Base-by-base conservation (phyloP, 2,329 filamentous ascomycete genomes). In the Penicillium sp. region DNA sequence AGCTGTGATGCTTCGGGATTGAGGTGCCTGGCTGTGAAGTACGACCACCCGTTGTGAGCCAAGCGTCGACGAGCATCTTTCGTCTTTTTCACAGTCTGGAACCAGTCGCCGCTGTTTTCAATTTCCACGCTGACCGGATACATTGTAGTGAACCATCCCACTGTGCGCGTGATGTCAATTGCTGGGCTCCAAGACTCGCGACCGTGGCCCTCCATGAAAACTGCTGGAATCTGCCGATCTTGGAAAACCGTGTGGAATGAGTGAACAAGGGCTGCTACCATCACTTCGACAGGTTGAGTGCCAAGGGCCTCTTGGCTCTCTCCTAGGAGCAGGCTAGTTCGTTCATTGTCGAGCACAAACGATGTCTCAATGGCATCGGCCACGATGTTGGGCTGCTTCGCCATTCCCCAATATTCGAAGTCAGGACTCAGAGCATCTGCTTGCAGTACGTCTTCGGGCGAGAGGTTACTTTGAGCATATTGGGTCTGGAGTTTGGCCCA, bases 191-290 rank as follows among this genome's bases (percentile, higher is more conserved):
- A 34, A 7, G 51, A 31, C 45, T 54, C 51, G 6, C 51, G 45
- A 14, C 51, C 51, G 16, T 54, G 51, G 41, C 51, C 40, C 38
- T 54, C 51, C 10, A 41, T 31, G 13, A 52, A 52, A 3, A 52
- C 24, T 2, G 42, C n/a, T 21, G 49, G 49, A 7, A 27, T 5
- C 13, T 22, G n/a, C 2, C 49, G 42, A 41, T 46, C 42, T 13
- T 11, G 32, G 9, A 52, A 52, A 14, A 32, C 24, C 13, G 40
- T 5, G 8, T 10, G 7, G 22, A 54, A 54, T 2, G 46, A 49
- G 27, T 45, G 16, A 5, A 31, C 13, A 3, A 54, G 21, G 5
- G 41, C 21, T 14, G 45, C 52, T 8, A 46, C 27, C 18, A 54
- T n/a, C 9, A 45, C 41, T 14, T 48, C 45, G 7, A 45, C 18